Evolutionary conservation across 225 moss, liverwort and hornwort species (phyloP), one percentile per base, ranked within the genome.

Genomic region (Bryoerythrophyllum caledonicum): DNA sequence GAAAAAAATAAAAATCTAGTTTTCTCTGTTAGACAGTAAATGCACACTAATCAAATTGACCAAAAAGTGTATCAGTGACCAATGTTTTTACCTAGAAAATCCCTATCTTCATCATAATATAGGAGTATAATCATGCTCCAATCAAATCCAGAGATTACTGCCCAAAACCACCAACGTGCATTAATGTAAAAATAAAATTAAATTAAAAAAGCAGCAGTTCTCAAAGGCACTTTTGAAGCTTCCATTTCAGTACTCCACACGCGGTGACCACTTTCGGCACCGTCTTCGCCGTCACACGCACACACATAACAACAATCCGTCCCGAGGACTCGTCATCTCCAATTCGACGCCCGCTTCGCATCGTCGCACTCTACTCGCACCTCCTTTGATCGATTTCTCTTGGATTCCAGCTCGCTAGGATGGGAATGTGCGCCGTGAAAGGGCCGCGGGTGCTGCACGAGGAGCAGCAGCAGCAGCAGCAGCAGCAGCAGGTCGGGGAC

Each of bases 341-440:
- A 53, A 21, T 53, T 17, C 48, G 4, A 32, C 32, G n/a, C n/a
- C n/a, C n/a, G n/a, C n/a, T n/a, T 4, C 43, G 13, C 43, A 43
- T 13, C 13, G 13, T 3, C 44, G 4, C 44, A 44, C 4, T 44
- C 2, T 15, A 15, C 44, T 15, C 1, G 4, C 14, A 14, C 14
- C 0, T 44, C 15, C 34, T 14, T 15, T 4, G 1, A 4, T 44
- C 40, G 11, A 40, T 40, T 1, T 10, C 40, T 49, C 49, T 19
- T 11, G 0, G 17, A 51, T 21, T 24, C 40, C 16, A 38, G 19
- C 30, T 46, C 4, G 44, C 35, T 10, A 61, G 24, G 30, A 84
- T 85, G 85, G 82, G 85, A 21, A 82, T 82, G 60, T 85, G 85
- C 8, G 85, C 53, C 19, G 1, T 73, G 0, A 63, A n/a, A 23